Conservation (phyloP, 768 basidiomycete genomes). For the Lactarius hengduanensis region DNA sequence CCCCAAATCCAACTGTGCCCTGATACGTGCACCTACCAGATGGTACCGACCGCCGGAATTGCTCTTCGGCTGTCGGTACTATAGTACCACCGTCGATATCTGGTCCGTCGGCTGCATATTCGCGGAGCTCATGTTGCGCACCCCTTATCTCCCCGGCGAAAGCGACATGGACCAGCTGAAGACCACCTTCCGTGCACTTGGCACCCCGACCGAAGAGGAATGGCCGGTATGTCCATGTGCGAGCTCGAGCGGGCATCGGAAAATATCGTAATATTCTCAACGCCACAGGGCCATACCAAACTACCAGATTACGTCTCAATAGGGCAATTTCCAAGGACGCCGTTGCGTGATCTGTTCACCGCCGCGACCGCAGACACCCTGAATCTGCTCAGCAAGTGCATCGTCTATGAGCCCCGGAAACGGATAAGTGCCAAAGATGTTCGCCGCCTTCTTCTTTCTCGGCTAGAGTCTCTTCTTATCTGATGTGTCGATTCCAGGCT, state of each 20-base stretch:
- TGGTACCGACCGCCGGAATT: conserved; percentile 99
- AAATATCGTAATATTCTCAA: neutral
- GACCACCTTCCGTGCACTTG: conserved; percentile 90
- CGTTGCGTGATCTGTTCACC: conserved; percentile 83
- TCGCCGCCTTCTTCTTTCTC: conserved; percentile 30
- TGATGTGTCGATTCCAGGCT: conserved; percentile 48
- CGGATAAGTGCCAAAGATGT: conserved; percentile 82
- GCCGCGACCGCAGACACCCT: conserved; percentile 85
- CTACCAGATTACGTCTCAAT: conserved; percentile 88
- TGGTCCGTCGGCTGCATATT: conserved; percentile 99
- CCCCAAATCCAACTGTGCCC: neutral
- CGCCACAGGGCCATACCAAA: conserved; percentile 75
- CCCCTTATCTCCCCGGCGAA: conserved; percentile 93
- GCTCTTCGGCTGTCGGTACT: conserved; percentile 86
- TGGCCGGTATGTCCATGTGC: conserved; percentile 73
- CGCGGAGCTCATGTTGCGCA: conserved; percentile 94
- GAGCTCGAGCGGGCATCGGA: neutral
- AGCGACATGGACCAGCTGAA: conserved; percentile 97
- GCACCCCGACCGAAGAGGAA: conserved; percentile 94
- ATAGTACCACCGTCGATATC: conserved; percentile 88
- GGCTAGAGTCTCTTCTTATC: neutral
- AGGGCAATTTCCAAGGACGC: conserved; percentile 80
- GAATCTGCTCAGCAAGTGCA: conserved; percentile 74
- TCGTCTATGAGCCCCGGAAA: conserved; percentile 82
- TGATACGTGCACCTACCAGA: conserved; percentile 42